phyloP scores from a whole-genome alignment of 2,329 filamentous ascomycete genomes.

The Rhinocladiella mackenziei region DNA sequence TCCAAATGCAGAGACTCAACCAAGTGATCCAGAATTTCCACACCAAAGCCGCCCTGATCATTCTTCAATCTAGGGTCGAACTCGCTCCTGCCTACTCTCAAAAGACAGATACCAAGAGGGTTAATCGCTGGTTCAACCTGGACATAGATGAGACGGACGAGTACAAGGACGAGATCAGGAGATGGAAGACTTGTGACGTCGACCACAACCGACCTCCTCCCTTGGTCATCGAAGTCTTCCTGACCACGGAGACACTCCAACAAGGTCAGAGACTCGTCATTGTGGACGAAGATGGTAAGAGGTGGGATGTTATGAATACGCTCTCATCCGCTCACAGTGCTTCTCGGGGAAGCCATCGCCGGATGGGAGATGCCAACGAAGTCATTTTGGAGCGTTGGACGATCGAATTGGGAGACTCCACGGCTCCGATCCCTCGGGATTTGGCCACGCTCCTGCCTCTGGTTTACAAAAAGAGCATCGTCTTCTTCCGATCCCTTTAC shows the following conservation, averaged over 20 bases:
- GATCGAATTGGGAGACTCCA: slow-evolving; percentile 69
- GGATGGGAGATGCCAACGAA: slow-evolving; percentile 53
- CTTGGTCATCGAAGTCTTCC: slow-evolving; percentile 83
- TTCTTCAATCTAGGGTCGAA: slow-evolving; percentile 74
- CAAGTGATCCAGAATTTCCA: slow-evolving; percentile 97
- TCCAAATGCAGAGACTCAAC: slow-evolving; percentile 75
- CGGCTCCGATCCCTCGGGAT: slow-evolving; percentile 40
- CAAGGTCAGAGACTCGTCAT: slow-evolving; percentile 83
- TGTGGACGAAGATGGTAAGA: slow-evolving; percentile 81
- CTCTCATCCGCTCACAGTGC: slow-evolving; percentile 51
- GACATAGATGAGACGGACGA: slow-evolving; percentile 89
- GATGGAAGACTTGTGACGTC: slow-evolving; percentile 77
- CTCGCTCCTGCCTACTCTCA: slow-evolving; percentile 57
- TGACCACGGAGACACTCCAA: slow-evolving; percentile 74
- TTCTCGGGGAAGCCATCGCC: slow-evolving; percentile 29
- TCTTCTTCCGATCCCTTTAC: slow-evolving; percentile 87
- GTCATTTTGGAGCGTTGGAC: slow-evolving; percentile 89
- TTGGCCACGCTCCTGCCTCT: slow-evolving; percentile 66
- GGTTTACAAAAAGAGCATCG: slow-evolving; percentile 95
- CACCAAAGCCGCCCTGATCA: slow-evolving; percentile 77
- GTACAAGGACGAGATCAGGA: slow-evolving; percentile 72
- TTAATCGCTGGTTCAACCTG: slow-evolving; percentile 93
- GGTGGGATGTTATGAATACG: slow-evolving; percentile 86
- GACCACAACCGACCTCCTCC: slow-evolving; percentile 73
- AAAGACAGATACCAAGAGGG: slow-evolving; percentile 57